These are phyloP conservation scores for Naganishia vishniacii DNA, from an alignment of 768 basidiomycete species.

Conservation along the genomic window DNA sequence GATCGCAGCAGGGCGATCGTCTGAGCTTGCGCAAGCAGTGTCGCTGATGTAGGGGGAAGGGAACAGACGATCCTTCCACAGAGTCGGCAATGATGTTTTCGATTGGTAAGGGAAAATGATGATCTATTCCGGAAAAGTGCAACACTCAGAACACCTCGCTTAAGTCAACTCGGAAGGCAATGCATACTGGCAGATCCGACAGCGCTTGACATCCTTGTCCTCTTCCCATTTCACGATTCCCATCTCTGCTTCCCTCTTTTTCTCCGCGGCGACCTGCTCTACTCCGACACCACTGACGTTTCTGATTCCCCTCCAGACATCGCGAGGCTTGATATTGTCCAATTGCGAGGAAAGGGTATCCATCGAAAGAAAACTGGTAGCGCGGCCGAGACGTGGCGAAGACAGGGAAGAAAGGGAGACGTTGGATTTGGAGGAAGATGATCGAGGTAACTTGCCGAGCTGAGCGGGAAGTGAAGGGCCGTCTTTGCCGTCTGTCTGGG, in stretches of 20 bases:
- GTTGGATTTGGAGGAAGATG: slow-evolving; percentile 57
- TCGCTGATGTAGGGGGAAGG: slow-evolving; percentile 62
- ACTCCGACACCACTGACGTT: slow-evolving; percentile 53
- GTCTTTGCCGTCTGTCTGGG: not conserved
- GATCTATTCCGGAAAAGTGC: slow-evolving; percentile 50
- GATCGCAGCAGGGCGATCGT: slow-evolving; percentile 25
- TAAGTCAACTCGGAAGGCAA: not conserved
- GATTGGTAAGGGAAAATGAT: slow-evolving; percentile 81
- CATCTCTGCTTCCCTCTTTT: slow-evolving; percentile 83
- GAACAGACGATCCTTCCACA: slow-evolving; percentile 91
- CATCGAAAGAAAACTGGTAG: not conserved
- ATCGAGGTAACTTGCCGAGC: slow-evolving; percentile 30
- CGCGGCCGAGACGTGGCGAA: not conserved
- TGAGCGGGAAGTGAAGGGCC: not conserved
- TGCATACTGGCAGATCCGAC: slow-evolving; percentile 72
- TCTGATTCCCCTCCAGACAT: slow-evolving; percentile 61
- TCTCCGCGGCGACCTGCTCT: slow-evolving; percentile 54
- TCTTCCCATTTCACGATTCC: slow-evolving; percentile 91
- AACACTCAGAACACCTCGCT: slow-evolving; percentile 34
- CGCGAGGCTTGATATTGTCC: slow-evolving; percentile 61
- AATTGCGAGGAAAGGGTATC: slow-evolving; percentile 42
- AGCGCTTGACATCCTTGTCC: slow-evolving; percentile 67
- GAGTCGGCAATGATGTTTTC: slow-evolving; percentile 92
- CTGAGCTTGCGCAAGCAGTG: slow-evolving; percentile 45
- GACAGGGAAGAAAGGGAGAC: slow-evolving; percentile 60